Base-by-base conservation (phyloP, 2,329 filamentous ascomycete species). In the Xylariaceae sp. region DNA sequence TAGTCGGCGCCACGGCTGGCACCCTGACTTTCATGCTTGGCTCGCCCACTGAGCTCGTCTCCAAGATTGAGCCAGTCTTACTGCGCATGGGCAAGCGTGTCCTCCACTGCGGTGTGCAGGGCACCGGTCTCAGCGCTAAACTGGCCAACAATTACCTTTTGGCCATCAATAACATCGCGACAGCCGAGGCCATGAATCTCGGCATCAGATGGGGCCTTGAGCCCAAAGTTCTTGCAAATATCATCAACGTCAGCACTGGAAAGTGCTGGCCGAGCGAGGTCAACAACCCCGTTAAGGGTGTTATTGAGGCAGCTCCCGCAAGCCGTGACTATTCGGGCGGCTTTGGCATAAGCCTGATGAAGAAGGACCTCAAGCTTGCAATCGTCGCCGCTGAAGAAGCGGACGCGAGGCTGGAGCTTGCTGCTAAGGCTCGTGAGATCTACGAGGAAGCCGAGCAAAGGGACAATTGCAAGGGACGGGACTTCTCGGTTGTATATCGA, bases 21-120 rank as follows among this genome's bases (percentile, higher is more conserved):
- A 91, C 90, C 0, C 75, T 99, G 50, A 96, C 91, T 0, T 99
- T 99, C 68, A 97, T 99, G 94, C 83, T 97, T 48, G 94, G 94
- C 39, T 80, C 85, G 6, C 75, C 83, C 0, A 65, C 73, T 1
- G 72, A 78, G 4, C 67, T 88, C 0, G 75, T 94, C 1, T 71
- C 82, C 1, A 78, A 81, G 11, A 76, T 88, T 10, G 85, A 85
- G 49, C 77, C 83, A 0, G 76, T 90, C 1, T 76, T 99, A 5
- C 75, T 85, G 18, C 76, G 83, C 53, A 96, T 99, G 90, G 94
- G 94, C 47, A 85, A 85, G 64, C 86, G 86, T 52, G 86, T 95
- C 5, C 77, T 95, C 53, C 90, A 95, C 67, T 87, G 95, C 61
- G 94, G 94, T 4, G 76, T 76, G 1, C 90, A 95, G 58, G 91